Percentiles rank a stretch among this genome's conserved stretches.
phyloP scores from a whole-genome alignment of 306 rosid species.

The Acacia acuminata region DNA sequence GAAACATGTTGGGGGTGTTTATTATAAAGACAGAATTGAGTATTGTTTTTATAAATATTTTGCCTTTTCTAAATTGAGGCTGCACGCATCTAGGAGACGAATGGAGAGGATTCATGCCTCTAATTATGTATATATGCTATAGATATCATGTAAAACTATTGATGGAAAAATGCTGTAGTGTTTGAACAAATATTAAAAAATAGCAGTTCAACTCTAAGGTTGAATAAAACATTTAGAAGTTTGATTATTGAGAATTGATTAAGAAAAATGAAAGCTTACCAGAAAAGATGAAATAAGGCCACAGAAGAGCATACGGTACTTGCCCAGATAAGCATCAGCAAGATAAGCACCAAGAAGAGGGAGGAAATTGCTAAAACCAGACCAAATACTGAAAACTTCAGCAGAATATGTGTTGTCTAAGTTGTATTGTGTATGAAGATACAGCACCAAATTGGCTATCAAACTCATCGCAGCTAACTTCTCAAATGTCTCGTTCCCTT shows the following conservation, averaged over 20 bases:
- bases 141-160: background rate
- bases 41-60: too few relatives aligned
- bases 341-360: constrained; percentile 60
- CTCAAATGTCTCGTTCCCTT: constrained; percentile 75
- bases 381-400: constrained; percentile 59
- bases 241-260: background rate
- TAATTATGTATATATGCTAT: background rate
- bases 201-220: background rate
- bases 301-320: constrained; percentile 45
- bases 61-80: background rate
- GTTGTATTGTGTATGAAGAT: constrained; percentile 60
- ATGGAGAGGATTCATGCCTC: background rate
- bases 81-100: background rate
- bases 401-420: constrained; percentile 46
- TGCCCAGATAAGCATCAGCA: constrained; percentile 57
- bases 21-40: too few relatives aligned
- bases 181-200: background rate
- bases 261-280: constrained; percentile 20
- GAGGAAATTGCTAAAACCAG: constrained; percentile 56
- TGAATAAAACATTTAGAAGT: background rate
- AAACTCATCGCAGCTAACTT: constrained; percentile 73
- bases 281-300: constrained; percentile 51
- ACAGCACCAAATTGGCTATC: constrained; percentile 53
- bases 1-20: too few relatives aligned
- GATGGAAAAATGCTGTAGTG: background rate